A percentile compares a stretch with the other conserved stretches of the same genome.
phyloP scores from a whole-genome alignment of 805 yeast genomes.

The Saccharomyces paradoxus region DNA sequence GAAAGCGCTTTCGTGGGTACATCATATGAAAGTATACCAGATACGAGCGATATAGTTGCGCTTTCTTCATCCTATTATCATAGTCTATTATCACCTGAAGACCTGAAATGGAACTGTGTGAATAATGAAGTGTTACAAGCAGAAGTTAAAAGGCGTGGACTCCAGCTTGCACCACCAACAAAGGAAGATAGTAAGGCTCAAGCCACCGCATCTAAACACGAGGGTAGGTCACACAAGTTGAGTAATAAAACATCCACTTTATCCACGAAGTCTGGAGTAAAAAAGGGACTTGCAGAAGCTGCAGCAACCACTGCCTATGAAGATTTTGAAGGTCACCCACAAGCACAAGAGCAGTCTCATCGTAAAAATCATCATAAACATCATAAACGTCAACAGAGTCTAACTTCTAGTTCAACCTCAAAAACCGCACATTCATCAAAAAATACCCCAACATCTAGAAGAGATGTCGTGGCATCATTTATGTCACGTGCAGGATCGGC shows the following conservation, averaged over 20 bases:
- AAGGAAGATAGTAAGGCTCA: background rate
- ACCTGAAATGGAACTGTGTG: constrained; percentile 38
- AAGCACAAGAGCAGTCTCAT: background rate
- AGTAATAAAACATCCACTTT: constrained; percentile 4
- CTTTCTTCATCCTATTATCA: constrained; percentile 59
- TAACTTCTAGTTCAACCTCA: background rate
- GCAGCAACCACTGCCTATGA: constrained; percentile 25
- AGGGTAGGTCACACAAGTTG: background rate
- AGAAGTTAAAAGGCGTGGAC: constrained; percentile 46
- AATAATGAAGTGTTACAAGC: constrained; percentile 38
- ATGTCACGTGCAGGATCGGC: constrained; percentile 16
- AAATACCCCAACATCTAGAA: background rate
- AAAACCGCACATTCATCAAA: constrained; percentile 2
- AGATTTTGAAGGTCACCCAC: constrained; percentile 18
- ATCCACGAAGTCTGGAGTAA: constrained; percentile 8
- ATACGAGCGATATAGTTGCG: constrained; percentile 49
- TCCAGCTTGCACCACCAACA: constrained; percentile 8
- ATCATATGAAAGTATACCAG: constrained; percentile 48
- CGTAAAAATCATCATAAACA: background rate
- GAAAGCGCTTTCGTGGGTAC: constrained; percentile 54
- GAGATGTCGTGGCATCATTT: background rate
- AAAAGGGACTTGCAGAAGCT: constrained; percentile 24
- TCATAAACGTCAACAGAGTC: background rate
- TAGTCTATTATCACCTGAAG: constrained; percentile 42
- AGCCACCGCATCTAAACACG: background rate